Evolutionary conservation across 1,284 basidiomycete species (phyloP).

Genomic region (Cryptococcus floricola): DNA sequence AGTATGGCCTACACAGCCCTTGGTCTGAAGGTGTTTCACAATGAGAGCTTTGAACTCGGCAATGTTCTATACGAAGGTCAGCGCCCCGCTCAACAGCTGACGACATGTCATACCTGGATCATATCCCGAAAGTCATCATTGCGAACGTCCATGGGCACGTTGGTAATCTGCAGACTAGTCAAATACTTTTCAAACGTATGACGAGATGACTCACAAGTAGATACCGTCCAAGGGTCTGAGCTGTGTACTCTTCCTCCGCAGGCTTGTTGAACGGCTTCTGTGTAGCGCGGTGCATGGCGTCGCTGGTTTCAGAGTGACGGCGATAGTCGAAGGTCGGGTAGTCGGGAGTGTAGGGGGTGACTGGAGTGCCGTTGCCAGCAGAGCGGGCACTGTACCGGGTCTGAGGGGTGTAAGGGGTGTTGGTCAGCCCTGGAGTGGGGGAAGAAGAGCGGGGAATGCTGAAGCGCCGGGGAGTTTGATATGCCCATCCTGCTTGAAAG

Average conservation of each 20-base stretch:
- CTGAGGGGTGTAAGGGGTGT: conserved; percentile 13
- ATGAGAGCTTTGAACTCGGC: conserved; percentile 32
- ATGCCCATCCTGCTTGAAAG: conserved; percentile 1
- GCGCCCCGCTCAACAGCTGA: background rate
- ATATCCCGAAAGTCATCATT: conserved; percentile 17
- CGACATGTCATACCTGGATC: conserved; percentile 19
- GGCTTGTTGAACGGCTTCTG: background rate
- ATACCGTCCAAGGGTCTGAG: conserved; percentile 23
- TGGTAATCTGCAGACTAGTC: conserved; percentile 17
- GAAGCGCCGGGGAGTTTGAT: conserved; percentile 6
- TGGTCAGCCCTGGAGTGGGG: conserved; percentile 4
- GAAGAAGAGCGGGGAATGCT: background rate
- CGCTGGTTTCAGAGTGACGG: background rate
- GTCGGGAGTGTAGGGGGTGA: conserved; percentile 11
- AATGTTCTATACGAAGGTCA: conserved; percentile 13
- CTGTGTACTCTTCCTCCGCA: background rate
- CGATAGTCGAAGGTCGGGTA: background rate
- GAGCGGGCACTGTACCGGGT: conserved; percentile 2
- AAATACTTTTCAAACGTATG: background rate
- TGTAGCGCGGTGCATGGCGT: background rate
- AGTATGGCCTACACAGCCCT: conserved; percentile 26
- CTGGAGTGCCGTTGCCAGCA: background rate
- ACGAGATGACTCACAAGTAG: conserved; percentile 22
- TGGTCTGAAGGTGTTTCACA: conserved; percentile 22
- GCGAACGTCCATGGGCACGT: conserved; percentile 23